phyloP scores from a whole-genome alignment of 257 asterid genomes.

The Fraxinus pennsylvanica region DNA sequence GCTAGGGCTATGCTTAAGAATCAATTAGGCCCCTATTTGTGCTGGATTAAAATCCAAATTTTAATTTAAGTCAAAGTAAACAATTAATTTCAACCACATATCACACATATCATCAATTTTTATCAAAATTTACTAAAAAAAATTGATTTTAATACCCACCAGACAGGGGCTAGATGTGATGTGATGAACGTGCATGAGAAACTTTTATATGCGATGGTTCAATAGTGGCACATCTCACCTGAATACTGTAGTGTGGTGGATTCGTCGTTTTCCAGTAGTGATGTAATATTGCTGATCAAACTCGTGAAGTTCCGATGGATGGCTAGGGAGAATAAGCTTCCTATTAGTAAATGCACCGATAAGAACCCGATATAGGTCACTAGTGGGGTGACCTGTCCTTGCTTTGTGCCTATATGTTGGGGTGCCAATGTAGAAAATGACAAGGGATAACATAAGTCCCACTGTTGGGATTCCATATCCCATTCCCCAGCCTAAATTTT shows the following conservation, averaged over 20 bases:
- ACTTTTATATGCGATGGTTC: not conserved
- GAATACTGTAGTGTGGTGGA: slow-evolving; percentile 58
- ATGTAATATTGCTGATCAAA: slow-evolving; percentile 53
- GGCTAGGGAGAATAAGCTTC: slow-evolving; percentile 42
- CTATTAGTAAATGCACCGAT: slow-evolving; percentile 53
- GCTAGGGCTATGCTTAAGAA: too few species aligned
- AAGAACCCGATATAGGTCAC: slow-evolving; percentile 54
- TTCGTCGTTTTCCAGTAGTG: slow-evolving; percentile 55
- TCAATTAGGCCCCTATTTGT: too few species aligned
- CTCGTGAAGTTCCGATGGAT: slow-evolving; percentile 61
- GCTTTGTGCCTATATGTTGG: slow-evolving; percentile 78
- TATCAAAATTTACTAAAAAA: too few species aligned
- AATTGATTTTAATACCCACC: too few species aligned
- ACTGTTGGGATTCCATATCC: slow-evolving; percentile 80
- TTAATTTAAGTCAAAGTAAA: too few species aligned
- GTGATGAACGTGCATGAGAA: too few species aligned
- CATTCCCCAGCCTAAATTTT: slow-evolving; percentile 80
- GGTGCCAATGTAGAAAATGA: slow-evolving; percentile 65
- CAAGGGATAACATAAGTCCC: slow-evolving; percentile 56
- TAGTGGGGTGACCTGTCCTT: slow-evolving; percentile 55
- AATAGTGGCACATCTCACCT: slow-evolving; percentile 41
- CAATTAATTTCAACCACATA: too few species aligned
- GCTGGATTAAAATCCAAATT: too few species aligned
- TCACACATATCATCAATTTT: too few species aligned
- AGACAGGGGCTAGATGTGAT: too few species aligned